phyloP scores from a whole-genome alignment of 345 rosid genomes.

The Citrus sp. region DNA sequence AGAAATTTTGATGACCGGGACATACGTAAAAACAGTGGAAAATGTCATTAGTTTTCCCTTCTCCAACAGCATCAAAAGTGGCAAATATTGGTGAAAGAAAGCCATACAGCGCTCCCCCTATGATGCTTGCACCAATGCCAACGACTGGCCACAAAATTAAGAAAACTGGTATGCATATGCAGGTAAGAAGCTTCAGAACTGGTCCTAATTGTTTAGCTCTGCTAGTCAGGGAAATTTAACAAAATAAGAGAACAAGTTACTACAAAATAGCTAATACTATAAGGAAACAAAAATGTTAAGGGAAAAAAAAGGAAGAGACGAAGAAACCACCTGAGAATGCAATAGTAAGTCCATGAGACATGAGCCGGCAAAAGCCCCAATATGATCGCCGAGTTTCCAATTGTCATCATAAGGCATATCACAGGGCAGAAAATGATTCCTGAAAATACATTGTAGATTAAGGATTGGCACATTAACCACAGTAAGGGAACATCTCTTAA shows the following conservation, averaged over 20 bases:
- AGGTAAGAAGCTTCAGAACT: conserved; percentile 67
- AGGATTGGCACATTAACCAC: background rate
- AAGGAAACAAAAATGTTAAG: background rate
- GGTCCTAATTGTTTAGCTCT: conserved; percentile 81
- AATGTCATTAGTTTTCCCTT: conserved; percentile 61
- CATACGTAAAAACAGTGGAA: conserved; percentile 83
- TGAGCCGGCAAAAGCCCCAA: conserved; percentile 71
- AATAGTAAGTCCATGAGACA: conserved; percentile 62
- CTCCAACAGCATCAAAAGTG: conserved; percentile 91
- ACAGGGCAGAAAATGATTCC: conserved; percentile 73
- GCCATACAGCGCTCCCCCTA: conserved; percentile 70
- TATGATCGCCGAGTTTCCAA: conserved; percentile 71
- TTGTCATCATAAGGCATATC: conserved; percentile 55
- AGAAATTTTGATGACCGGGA: background rate
- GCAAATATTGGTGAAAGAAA: conserved; percentile 87
- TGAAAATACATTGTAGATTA: conserved; percentile 27
- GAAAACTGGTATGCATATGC: conserved; percentile 53
- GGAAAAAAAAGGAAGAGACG: background rate
- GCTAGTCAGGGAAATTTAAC: conserved; percentile 27
- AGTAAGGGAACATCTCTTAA: background rate
- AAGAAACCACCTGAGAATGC: conserved; percentile 57
- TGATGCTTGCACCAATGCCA: conserved; percentile 59
- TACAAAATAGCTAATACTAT: conserved; percentile 1
- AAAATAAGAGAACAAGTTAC: conserved; percentile 17
- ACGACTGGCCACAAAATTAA: conserved; percentile 55